Evolutionary conservation across 2,329 filamentous ascomycete genomes (phyloP).

Genomic region (Monilinia aucupariae): DNA sequence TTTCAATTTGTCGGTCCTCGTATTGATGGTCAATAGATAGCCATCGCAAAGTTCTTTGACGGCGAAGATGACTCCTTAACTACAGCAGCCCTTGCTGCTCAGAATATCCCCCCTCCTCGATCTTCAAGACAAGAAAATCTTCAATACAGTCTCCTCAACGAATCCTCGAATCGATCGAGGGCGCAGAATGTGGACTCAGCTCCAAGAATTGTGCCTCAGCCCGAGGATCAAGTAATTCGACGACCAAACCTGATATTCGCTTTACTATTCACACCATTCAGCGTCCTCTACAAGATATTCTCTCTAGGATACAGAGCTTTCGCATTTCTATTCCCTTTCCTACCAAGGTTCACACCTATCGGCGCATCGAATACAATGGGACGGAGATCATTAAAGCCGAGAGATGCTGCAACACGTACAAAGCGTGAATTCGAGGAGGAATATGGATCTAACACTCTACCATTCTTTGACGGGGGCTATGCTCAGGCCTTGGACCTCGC

Average conservation of each 20-base stretch:
- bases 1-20: background rate
- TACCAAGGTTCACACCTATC: slow-evolving; percentile 59
- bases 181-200: slow-evolving; percentile 53
- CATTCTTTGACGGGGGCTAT: slow-evolving; percentile 83
- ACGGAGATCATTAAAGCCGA: slow-evolving; percentile 71
- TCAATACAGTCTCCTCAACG: slow-evolving; percentile 49
- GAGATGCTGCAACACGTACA: slow-evolving; percentile 83
- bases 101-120: slow-evolving; percentile 56
- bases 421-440: slow-evolving; percentile 93
- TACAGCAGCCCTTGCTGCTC: slow-evolving; percentile 65
- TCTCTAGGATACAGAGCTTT: slow-evolving; percentile 66
- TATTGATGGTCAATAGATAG: slow-evolving; percentile 56
- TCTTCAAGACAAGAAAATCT: slow-evolving; percentile 68
- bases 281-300: slow-evolving; percentile 67
- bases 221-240: slow-evolving; percentile 57
- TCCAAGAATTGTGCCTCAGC: slow-evolving; percentile 76
- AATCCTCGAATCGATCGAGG: slow-evolving; percentile 34
- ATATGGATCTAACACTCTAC: slow-evolving; percentile 66
- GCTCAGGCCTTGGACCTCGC: slow-evolving; percentile 86
- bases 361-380: slow-evolving; percentile 58
- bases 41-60: slow-evolving; percentile 96
- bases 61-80: slow-evolving; percentile 81
- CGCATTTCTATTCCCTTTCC: slow-evolving; percentile 71
- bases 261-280: slow-evolving; percentile 76
- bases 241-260: slow-evolving; percentile 65